A percentile compares a stretch with the other conserved stretches of the same genome.
Evolutionary conservation across 2,329 filamentous ascomycete species (phyloP).

Genomic region (Alternaria gansuensis): DNA sequence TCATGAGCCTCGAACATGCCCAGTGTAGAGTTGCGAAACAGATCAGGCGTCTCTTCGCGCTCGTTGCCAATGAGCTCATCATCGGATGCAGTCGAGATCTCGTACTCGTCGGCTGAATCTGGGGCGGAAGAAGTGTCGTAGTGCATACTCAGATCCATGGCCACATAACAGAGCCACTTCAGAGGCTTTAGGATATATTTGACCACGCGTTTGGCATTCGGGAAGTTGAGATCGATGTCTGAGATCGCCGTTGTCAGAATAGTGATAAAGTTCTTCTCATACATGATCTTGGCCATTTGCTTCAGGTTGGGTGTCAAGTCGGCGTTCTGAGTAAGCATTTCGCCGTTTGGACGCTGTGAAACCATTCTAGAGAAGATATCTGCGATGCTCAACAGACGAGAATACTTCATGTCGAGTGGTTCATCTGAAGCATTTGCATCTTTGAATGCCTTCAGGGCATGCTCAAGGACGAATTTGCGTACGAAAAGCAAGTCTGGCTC

Average conservation of each 20-base stretch:
- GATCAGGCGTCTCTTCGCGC: slow-evolving; percentile 82
- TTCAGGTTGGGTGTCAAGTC: slow-evolving; percentile 68
- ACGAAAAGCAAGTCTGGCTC: slow-evolving; percentile 89
- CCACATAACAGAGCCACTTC: slow-evolving; percentile 85
- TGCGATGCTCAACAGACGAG: slow-evolving; percentile 83
- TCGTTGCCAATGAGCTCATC: slow-evolving; percentile 83
- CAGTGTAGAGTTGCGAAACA: slow-evolving; percentile 94
- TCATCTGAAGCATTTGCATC: slow-evolving; percentile 83
- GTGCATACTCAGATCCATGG: slow-evolving; percentile 82
- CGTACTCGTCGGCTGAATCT: slow-evolving; percentile 77
- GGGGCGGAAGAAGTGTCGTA: slow-evolving; percentile 75
- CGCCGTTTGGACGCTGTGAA: slow-evolving; percentile 61
- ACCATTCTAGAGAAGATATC: slow-evolving; percentile 95
- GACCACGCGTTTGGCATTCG: slow-evolving; percentile 89
- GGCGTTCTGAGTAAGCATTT: slow-evolving; percentile 50
- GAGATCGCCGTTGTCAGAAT: slow-evolving; percentile 91
- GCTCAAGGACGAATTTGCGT: slow-evolving; percentile 92
- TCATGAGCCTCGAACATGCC: slow-evolving; percentile 92
- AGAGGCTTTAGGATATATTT: slow-evolving; percentile 95
- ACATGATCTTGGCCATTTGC: slow-evolving; percentile 93
- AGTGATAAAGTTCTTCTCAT: slow-evolving; percentile 93
- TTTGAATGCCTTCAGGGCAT: slow-evolving; percentile 89
- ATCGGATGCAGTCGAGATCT: slow-evolving; percentile 91
- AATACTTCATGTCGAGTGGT: slow-evolving; percentile 83
- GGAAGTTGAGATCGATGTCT: slow-evolving; percentile 94